Evolutionary conservation across 129 eudicot genomes (phyloP).

Genomic region (Dittrichia graveolens): DNA sequence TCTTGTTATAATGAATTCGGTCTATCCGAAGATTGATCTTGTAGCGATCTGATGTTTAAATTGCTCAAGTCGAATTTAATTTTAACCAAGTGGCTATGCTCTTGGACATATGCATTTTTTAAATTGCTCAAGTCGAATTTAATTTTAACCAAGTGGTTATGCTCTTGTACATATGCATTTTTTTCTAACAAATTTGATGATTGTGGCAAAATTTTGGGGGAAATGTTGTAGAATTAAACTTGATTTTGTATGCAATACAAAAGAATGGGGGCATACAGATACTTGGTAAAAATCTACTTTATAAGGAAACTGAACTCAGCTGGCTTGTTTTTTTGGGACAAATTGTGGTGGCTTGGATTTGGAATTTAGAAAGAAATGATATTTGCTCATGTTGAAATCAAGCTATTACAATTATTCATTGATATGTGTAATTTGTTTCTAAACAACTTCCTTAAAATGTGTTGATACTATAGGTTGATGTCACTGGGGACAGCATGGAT

Average conservation of each 20-base stretch:
- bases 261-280: not conserved
- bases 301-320: not conserved
- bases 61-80: not conserved
- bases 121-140: not conserved
- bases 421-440: not conserved
- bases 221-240: not conserved
- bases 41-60: conserved; percentile 6
- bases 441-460: conserved; percentile 3
- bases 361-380: conserved; percentile 21
- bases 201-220: not conserved
- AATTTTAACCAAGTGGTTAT: not conserved
- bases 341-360: not conserved
- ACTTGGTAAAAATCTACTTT: not conserved
- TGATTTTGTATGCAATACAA: conserved; percentile 14
- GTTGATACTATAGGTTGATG: conserved; percentile 40
- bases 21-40: not conserved
- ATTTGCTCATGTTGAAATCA: conserved; percentile 8
- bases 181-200: not conserved
- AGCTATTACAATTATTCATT: not conserved
- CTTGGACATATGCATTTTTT: not conserved
- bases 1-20: not conserved
- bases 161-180: not conserved
- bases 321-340: not conserved
- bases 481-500: conserved; percentile 31
- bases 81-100: not conserved